Conservation (phyloP, 805 yeast genomes). For the Candida peoriensis region DNA sequence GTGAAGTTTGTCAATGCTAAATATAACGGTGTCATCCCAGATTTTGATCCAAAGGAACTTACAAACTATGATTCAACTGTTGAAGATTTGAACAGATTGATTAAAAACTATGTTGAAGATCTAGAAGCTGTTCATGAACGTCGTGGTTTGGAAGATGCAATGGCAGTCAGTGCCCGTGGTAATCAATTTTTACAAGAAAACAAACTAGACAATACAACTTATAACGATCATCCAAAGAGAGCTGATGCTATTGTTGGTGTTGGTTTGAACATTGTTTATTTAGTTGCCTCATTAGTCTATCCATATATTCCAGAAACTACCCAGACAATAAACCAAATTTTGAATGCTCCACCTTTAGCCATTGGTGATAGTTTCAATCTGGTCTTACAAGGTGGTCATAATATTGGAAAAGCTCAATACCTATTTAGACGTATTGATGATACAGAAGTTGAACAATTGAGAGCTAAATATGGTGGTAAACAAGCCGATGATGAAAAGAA, state of each 20-base stretch:
- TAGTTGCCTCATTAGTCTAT: constrained; percentile 72
- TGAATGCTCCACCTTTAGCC: constrained; percentile 74
- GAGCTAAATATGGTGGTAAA: constrained; percentile 79
- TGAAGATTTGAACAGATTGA: constrained; percentile 56
- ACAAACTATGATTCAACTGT: constrained; percentile 42
- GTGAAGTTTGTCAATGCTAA: constrained; percentile 86
- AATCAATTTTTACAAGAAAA: constrained; percentile 94
- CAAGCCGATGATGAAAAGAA: constrained; percentile 29
- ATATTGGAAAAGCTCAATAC: constrained; percentile 86
- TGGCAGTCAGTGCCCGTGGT: constrained; percentile 90
- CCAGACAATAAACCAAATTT: constrained; percentile 62
- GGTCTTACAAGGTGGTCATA: constrained; percentile 72
- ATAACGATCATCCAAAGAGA: constrained; percentile 66
- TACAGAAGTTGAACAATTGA: constrained; percentile 82
- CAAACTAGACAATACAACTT: constrained; percentile 85
- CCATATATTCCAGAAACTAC: constrained; percentile 92
- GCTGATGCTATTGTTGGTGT: constrained; percentile 91
- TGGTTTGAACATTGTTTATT: constrained; percentile 82
- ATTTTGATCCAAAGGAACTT: constrained; percentile 44
- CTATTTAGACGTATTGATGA: constrained; percentile 91
- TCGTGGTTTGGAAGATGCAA: constrained; percentile 86
- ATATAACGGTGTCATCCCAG: constrained; percentile 86
- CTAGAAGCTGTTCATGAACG: constrained; percentile 80
- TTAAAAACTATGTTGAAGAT: constrained; percentile 57
- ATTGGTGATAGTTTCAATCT: constrained; percentile 74